Evolutionary conservation across 2,329 filamentous ascomycete genomes (phyloP).

Genomic region (Blastomyces gilchristii): DNA sequence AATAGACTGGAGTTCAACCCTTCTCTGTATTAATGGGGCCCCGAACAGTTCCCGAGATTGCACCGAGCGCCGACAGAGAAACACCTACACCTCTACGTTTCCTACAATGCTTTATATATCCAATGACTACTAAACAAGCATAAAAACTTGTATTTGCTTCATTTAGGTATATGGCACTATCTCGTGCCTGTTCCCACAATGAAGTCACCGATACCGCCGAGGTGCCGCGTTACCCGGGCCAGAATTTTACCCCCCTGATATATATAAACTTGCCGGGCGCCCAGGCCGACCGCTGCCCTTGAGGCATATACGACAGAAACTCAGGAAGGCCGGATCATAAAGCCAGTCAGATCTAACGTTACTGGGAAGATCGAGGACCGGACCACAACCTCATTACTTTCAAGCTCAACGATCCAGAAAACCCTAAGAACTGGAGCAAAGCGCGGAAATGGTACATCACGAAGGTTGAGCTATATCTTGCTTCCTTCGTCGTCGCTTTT

Average conservation of each 20-base stretch:
- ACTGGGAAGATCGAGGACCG: conserved; percentile 42
- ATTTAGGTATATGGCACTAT: not conserved
- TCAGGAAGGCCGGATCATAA: conserved; percentile 50
- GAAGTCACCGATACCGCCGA: conserved; percentile 10
- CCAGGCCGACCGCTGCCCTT: conserved; percentile 48
- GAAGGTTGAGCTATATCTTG: conserved; percentile 66
- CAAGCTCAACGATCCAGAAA: conserved; percentile 58
- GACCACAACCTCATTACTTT: conserved; percentile 61
- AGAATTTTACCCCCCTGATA: conserved; percentile 6
- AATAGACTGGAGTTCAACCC: not conserved
- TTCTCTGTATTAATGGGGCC: not conserved
- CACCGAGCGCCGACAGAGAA: not conserved
- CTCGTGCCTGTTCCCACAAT: not conserved
- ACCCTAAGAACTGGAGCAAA: conserved; percentile 80
- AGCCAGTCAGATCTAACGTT: conserved; percentile 45
- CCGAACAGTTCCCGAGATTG: not conserved
- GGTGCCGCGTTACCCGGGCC: conserved; percentile 11
- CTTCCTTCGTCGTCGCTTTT: conserved; percentile 64
- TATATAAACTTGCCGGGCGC: conserved; percentile 8
- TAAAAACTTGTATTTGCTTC: not conserved
- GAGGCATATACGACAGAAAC: conserved; percentile 59
- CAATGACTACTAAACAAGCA: not conserved
- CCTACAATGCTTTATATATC: not conserved
- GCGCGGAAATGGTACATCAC: conserved; percentile 72
- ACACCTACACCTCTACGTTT: not conserved